Evolutionary conservation across 768 basidiomycete species (phyloP).

Genomic region (Dictyophora rubrovolvata): DNA sequence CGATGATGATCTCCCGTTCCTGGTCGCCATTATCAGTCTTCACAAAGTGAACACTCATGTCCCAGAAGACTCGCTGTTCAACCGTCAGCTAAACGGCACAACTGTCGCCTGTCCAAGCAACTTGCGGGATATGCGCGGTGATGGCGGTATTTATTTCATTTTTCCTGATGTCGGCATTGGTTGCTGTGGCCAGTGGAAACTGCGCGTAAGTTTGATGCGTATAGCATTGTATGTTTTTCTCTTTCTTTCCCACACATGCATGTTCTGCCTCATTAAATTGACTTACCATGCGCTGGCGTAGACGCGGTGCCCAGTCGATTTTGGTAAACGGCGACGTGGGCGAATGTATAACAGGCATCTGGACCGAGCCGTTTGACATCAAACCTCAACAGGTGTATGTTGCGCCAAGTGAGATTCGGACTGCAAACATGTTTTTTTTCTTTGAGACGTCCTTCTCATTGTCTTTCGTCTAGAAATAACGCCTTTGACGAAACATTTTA

Average conservation of each 20-base stretch:
- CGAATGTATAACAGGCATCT: constrained; percentile 56
- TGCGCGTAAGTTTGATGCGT: constrained; percentile 63
- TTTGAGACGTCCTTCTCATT: constrained; percentile 11
- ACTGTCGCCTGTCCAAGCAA: constrained; percentile 75
- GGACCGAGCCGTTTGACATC: constrained; percentile 72
- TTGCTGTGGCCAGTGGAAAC: constrained; percentile 62
- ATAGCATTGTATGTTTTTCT: constrained; percentile 55
- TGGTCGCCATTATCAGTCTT: constrained; percentile 74
- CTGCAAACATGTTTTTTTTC: background rate
- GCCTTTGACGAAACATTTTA: constrained; percentile 45
- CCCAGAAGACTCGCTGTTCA: constrained; percentile 54
- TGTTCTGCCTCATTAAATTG: background rate
- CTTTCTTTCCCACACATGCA: background rate
- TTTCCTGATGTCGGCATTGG: constrained; percentile 89
- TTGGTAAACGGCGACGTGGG: constrained; percentile 48
- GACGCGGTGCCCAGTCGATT: constrained; percentile 24
- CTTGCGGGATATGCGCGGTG: constrained; percentile 71
- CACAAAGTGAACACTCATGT: constrained; percentile 58
- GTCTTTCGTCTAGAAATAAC: constrained; percentile 30
- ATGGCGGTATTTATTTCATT: constrained; percentile 75
- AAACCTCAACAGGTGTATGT: constrained; percentile 61
- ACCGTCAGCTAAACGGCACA: constrained; percentile 70
- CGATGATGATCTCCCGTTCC: constrained; percentile 77
- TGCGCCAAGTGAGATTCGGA: constrained; percentile 63
- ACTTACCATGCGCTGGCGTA: background rate